Base-by-base conservation (phyloP, 345 rosid species). In the Lepidium sativum region DNA sequence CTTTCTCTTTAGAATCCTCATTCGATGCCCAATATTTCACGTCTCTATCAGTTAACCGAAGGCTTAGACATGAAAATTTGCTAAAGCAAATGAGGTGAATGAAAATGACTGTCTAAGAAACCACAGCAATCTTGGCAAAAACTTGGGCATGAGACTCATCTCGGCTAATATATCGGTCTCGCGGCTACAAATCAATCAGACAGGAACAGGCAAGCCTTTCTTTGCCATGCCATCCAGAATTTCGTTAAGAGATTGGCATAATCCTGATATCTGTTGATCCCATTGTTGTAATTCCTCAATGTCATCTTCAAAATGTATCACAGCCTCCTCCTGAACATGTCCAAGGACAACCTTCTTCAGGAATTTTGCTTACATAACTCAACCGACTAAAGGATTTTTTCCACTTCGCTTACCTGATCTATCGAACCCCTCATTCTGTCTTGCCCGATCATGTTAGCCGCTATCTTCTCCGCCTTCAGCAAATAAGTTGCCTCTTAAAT, bases 231-330 rank as follows among this genome's bases (percentile, higher is more conserved):
- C 78, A 57, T 88, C 99, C 31, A 90, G 84, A 62, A 94, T 80
- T 65, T 88, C 99, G 39, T 90, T 94, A 71, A 94, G 83, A 9
- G 96, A 87, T 75, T 94, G 99, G 75, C 96, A 90, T 29, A 94
- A 81, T 35, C 96, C 96, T 21, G 84, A 95, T 62, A 94, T 90
- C 96, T 87, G 97, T 65, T 94, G 97, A 84, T 90, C 99, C 99
- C 97, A 94, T 72, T 83, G 99, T 73, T 85, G 96, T 72, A 94
- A 80, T 69, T 90, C 97, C 49, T 88, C 95, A 12, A 90, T 82
- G 74, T 88, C 99, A 68, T 94, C 99, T 72, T 90, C 97, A 63
- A 94, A 94, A 75, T 94, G 97, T 67, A 94, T 90, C 61, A 90
- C 87, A 42, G 96, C 97, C 77, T 90, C 99, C 53, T 90, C 99